Evolutionary conservation across 176 grass and related monocot species (phyloP).

Genomic region (Raddia guianensis): DNA sequence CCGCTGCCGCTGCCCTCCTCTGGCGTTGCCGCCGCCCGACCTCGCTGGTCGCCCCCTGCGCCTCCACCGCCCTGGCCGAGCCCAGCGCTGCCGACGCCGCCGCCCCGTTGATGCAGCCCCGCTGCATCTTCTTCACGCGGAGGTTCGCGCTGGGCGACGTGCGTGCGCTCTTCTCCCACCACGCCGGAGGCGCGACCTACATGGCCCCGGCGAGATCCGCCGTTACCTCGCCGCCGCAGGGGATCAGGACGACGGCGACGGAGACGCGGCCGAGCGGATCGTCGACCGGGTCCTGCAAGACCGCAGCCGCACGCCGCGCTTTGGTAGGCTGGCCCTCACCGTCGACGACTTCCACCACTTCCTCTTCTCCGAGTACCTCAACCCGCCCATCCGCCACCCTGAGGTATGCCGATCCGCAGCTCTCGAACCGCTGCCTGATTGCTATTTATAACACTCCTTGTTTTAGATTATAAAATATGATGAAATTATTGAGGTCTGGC

Average conservation of each 20-base stretch:
- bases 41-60: no score
- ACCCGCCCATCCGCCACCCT: constrained; percentile 56
- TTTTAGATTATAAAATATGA: constrained; percentile 37
- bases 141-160: constrained; percentile 66
- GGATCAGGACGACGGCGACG: constrained; percentile 14
- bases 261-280: constrained; percentile 54
- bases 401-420: constrained; percentile 36
- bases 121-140: constrained; percentile 87
- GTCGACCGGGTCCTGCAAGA: constrained; percentile 58
- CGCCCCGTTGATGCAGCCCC: no score
- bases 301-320: constrained; percentile 49
- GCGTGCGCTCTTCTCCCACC: constrained; percentile 51
- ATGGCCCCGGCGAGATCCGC: constrained; percentile 67
- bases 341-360: constrained; percentile 79
- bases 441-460: no score
- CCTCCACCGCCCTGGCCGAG: no score
- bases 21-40: no score
- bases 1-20: no score
- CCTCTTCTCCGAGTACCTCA: constrained; percentile 79
- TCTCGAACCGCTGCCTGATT: background rate
- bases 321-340: constrained; percentile 53
- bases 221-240: constrained; percentile 57
- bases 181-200: constrained; percentile 55
- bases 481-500: constrained; percentile 35
- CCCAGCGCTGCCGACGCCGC: no score